Evolutionary conservation across 2,329 filamentous ascomycete genomes (phyloP), one percentile per base, ranked within the genome.

Genomic region (Mollisia scopiformis): DNA sequence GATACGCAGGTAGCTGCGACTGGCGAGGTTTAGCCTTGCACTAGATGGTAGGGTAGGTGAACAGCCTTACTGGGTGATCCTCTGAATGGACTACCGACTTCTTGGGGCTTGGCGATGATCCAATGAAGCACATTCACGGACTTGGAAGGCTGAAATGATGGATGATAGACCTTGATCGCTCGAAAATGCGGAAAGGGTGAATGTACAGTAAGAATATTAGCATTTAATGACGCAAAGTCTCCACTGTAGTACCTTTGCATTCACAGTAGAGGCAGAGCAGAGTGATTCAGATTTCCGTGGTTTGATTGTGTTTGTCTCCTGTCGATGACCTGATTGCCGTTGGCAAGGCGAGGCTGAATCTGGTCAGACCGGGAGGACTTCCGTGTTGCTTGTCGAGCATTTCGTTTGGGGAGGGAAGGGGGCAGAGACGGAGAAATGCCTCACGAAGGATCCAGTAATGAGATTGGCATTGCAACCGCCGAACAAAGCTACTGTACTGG

Each of bases 341-440:
- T 51, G 6, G 49, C 49, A 33, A 51, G 49, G 49, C 49, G 25
- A 51, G 49, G 49, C 49, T 51, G 49, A 51, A n/a, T n/a, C 2
- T 5, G 19, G 28, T 51, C 49, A 51, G 28, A 47, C 16, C 28
- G 23, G 23, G 43, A 21, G 23, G 43, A 47, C n/a, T n/a, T n/a
- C n/a, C n/a, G 16, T 23, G 28, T 27, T 47, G 43, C 43, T 27
- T 27, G 43, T 47, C 23, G 14, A 25, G 6, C 10, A n/a, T 47
- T 2, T 25, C 43, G 25, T n/a, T 11, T 6, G 10, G 23, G 16
- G 28, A 43, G 39, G n/a, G 6, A n/a, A n/a, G n/a, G n/a, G n/a
- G n/a, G n/a, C n/a, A n/a, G n/a, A n/a, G n/a, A n/a, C n/a, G n/a
- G n/a, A n/a, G 16, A 47, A 47, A 47, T 47, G 14, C 43, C 43